Evolutionary conservation across 129 eudicot genomes (phyloP), one percentile per base, ranked within the genome.

Genomic region (Gnaphalium uliginosum): DNA sequence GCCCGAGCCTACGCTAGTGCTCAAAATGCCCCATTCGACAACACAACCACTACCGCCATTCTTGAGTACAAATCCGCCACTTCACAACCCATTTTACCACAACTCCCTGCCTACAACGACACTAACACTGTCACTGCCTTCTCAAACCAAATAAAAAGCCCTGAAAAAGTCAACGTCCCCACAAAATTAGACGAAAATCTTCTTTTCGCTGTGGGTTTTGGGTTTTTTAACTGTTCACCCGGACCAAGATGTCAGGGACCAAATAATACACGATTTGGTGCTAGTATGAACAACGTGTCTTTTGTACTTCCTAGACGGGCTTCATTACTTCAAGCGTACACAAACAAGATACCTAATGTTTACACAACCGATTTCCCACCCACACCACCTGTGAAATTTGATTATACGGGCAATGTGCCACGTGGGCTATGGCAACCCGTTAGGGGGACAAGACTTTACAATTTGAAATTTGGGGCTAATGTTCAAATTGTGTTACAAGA

Each of bases 41-140:
- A 92, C 85, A 87, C 97, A 32, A 92, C 97, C 73, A 80, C 96
- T 67, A 91, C 96, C 14, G 97, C 97, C 5, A 78, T 91, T 53
- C 85, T 91, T 8, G 86, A 85, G 68, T 89, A 91, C 86, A 78
- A 30, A 57, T 81, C 85, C 54, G 24, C 87, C 62, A 71, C 78
- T 59, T 21, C 73, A 6, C 58, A 3, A 15, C 90, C 97, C 13
- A 50, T 64, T 4, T 75, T 92, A 59, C 96, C 97, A 4, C 80
- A 21, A 54, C 78, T 92, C 3, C 96, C 96, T 2, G 89, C 92
- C 81, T 92, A 68, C 82, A 89, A 89, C 32, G 96, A 92, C 76
- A 83, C 97, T 29, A 76, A 76, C 82, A 81, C 97, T 1, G 92
- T 79, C 59, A 79, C 86, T 3, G 58, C 84, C 8, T 92, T 89